Conservation (phyloP, 257 asterid species). For the Handroanthus guayacan region DNA sequence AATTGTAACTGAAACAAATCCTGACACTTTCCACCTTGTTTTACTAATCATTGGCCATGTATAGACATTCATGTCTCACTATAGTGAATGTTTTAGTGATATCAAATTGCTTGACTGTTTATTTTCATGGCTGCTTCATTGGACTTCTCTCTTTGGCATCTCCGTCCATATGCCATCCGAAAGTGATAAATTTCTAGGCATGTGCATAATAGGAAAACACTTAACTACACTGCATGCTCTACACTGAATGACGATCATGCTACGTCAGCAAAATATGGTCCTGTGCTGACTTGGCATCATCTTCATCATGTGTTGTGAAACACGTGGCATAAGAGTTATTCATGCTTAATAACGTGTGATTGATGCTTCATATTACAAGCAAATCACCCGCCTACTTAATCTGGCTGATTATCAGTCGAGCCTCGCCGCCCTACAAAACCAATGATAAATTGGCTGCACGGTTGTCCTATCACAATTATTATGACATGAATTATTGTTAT, state of each 20-base stretch:
- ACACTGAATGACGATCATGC: neutral
- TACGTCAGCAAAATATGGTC: neutral
- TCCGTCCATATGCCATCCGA: neutral
- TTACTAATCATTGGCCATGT: conserved; percentile 1
- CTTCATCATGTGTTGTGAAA: neutral
- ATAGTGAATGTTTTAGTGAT: conserved; percentile 7
- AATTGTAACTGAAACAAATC: conserved; percentile 1
- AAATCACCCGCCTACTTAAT: neutral
- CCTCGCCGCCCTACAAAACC: neutral
- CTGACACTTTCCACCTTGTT: neutral
- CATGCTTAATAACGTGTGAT: neutral
- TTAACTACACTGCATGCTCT: neutral
- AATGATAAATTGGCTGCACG: neutral
- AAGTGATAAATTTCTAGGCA: neutral
- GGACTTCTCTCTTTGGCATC: neutral
- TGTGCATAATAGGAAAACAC: neutral
- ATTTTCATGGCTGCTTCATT: neutral
- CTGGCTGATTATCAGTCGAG: neutral
- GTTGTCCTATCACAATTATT: neutral
- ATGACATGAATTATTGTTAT: neutral
- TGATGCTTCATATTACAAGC: neutral
- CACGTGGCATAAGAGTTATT: neutral
- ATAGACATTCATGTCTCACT: neutral
- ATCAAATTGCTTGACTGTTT: neutral
- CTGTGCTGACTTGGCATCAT: neutral